Conservation (phyloP, 352 stramenopile species). For the Phytophthora gonapodyides region DNA sequence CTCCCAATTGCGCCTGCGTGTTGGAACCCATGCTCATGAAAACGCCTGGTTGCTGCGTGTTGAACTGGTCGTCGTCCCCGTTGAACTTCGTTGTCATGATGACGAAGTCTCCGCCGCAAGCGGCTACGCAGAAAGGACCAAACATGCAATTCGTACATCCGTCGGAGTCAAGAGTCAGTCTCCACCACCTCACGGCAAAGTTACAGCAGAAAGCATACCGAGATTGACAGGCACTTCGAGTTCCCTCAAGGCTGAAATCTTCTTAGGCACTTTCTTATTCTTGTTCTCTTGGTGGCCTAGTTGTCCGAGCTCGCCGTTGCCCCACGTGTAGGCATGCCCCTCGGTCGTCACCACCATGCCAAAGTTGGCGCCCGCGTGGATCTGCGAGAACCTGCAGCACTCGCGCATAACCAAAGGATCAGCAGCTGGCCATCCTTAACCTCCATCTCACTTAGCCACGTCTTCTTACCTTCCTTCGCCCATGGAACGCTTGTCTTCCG, state of each 20-base stretch:
- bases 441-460: not conserved
- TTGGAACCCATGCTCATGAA: constrained; percentile 86
- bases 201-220: constrained; percentile 34
- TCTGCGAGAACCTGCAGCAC: constrained; percentile 52
- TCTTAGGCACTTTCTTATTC: constrained; percentile 85
- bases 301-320: constrained; percentile 76
- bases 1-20: constrained; percentile 65
- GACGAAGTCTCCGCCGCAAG: constrained; percentile 71
- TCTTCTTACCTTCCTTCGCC: constrained; percentile 61
- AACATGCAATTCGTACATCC: constrained; percentile 14
- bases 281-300: constrained; percentile 88
- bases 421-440: too few species aligned
- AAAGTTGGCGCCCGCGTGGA: constrained; percentile 67
- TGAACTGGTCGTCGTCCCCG: constrained; percentile 77
- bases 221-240: constrained; percentile 73
- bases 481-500: constrained; percentile 77
- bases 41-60: constrained; percentile 73
- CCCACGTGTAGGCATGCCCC: constrained; percentile 82
- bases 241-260: constrained; percentile 82
- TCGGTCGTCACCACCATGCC: constrained; percentile 55
- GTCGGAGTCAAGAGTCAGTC: constrained; percentile 20
- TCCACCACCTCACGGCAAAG: constrained; percentile 3
- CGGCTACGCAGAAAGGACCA: constrained; percentile 30
- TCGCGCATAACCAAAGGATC: not conserved
- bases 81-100: constrained; percentile 70